These are phyloP conservation scores for Phytophthora sansomeana DNA, from an alignment of 352 stramenopile species.

Conservation along the genomic window DNA sequence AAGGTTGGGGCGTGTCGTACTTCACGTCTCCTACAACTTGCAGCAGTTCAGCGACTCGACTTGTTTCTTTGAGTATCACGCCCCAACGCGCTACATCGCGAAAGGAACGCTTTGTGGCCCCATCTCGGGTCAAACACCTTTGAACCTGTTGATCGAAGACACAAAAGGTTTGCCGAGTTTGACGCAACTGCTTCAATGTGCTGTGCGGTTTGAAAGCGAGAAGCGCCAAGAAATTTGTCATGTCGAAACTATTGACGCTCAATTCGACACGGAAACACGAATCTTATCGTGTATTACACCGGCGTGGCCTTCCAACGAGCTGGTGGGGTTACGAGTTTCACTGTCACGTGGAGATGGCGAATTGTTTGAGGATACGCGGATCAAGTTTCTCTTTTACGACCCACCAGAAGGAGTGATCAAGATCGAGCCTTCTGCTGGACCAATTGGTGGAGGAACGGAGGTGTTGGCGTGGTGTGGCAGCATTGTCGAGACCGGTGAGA, in stretches of 20 bases:
- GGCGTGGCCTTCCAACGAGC: conserved; percentile 64
- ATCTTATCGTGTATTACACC: conserved; percentile 53
- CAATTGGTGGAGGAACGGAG: conserved; percentile 59
- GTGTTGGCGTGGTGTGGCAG: conserved; percentile 66
- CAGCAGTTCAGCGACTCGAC: conserved; percentile 75
- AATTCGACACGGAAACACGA: conserved; percentile 45
- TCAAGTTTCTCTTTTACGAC: conserved; percentile 81
- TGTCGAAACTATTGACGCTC: conserved; percentile 40
- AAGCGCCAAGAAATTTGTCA: conserved; percentile 15
- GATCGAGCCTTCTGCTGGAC: conserved; percentile 66
- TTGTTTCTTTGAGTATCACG: conserved; percentile 78
- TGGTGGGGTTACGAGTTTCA: conserved; percentile 53
- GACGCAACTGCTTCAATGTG: conserved; percentile 44
- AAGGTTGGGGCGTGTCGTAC: conserved; percentile 42
- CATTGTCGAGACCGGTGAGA: conserved; percentile 75
- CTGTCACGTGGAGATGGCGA: conserved; percentile 28
- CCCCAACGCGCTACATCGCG: conserved; percentile 47
- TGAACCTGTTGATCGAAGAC: conserved; percentile 55
- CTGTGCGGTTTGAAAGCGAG: conserved; percentile 61
- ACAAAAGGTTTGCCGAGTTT: conserved; percentile 53
- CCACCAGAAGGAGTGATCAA: conserved; percentile 68
- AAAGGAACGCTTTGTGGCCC: conserved; percentile 62
- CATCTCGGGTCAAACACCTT: conserved; percentile 60
- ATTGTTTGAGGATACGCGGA: conserved; percentile 51
- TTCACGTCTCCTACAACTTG: conserved; percentile 78